A percentile compares a stretch with the other conserved stretches of the same genome.
phyloP scores from a whole-genome alignment of 805 yeast genomes.

The Zygosaccharomyces bailii region DNA sequence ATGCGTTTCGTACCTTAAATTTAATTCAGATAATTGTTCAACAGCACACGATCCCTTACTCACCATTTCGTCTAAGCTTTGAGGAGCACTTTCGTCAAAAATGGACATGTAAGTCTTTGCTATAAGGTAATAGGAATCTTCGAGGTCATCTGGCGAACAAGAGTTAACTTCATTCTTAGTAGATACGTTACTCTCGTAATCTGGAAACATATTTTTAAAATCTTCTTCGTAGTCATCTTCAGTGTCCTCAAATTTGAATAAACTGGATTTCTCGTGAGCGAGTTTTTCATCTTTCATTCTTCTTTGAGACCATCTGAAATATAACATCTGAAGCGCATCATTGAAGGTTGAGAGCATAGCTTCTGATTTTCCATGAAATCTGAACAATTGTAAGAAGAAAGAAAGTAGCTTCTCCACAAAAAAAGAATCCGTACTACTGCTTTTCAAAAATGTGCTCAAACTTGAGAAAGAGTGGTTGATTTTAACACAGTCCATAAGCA shows the following conservation, averaged over 20 bases:
- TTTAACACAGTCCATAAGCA: slow-evolving; percentile 34
- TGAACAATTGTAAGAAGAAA: slow-evolving; percentile 45
- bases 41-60: slow-evolving; percentile 41
- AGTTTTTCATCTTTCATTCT: slow-evolving; percentile 63
- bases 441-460: slow-evolving; percentile 39
- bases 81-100: slow-evolving; percentile 32
- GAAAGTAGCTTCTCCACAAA: slow-evolving; percentile 51
- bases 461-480: slow-evolving; percentile 36
- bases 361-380: slow-evolving; percentile 31
- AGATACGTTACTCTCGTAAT: slow-evolving; percentile 58
- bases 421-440: slow-evolving; percentile 42
- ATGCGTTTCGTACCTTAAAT: slow-evolving; percentile 23
- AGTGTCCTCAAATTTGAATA: slow-evolving; percentile 63
- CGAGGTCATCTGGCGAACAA: slow-evolving; percentile 30
- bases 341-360: slow-evolving; percentile 35
- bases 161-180: slow-evolving; percentile 20
- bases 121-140: slow-evolving; percentile 46
- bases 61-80: slow-evolving; percentile 34
- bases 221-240: slow-evolving; percentile 74
- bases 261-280: slow-evolving; percentile 53
- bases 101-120: slow-evolving; percentile 48
- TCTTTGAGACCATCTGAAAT: slow-evolving; percentile 79
- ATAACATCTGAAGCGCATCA: slow-evolving; percentile 55
- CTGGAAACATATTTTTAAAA: slow-evolving; percentile 79
- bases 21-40: slow-evolving; percentile 27